These are phyloP conservation scores for Tolypocladium nubicola DNA, from an alignment of 2,329 filamentous ascomycete species.

Conservation along the genomic window DNA sequence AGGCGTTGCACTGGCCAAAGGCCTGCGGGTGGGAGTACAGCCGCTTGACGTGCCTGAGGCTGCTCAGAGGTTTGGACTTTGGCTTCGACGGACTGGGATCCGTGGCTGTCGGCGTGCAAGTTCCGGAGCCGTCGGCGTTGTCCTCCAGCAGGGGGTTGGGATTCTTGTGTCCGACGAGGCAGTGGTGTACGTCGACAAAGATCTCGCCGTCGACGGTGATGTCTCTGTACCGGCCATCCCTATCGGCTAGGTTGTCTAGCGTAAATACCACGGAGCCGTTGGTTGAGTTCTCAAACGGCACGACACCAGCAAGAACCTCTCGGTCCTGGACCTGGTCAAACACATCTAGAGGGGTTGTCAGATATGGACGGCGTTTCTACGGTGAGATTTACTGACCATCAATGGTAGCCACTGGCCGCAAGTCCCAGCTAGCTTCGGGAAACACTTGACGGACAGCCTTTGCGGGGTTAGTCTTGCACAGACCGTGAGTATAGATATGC, in stretches of 20 bases:
- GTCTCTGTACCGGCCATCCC: slow-evolving; percentile 50
- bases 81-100: slow-evolving; percentile 34
- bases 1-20: slow-evolving; percentile 78
- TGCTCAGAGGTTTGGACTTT: slow-evolving; percentile 34
- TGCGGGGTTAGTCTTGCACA: slow-evolving; percentile 5
- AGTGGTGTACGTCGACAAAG: slow-evolving; percentile 84
- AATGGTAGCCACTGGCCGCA: slow-evolving; percentile 42
- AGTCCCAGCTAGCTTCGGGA: slow-evolving; percentile 32
- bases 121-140: slow-evolving; percentile 25
- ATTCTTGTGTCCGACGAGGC: slow-evolving; percentile 52
- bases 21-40: slow-evolving; percentile 93
- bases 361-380: neutral
- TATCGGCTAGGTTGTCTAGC: slow-evolving; percentile 78
- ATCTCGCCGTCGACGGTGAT: slow-evolving; percentile 73
- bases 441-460: slow-evolving; percentile 39
- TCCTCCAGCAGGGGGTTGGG: slow-evolving; percentile 16
- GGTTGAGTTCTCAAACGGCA: slow-evolving; percentile 93
- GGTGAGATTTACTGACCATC: slow-evolving; percentile 21
- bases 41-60: slow-evolving; percentile 54
- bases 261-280: slow-evolving; percentile 89
- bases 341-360: slow-evolving; percentile 44
- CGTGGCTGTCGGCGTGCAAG: slow-evolving; percentile 37
- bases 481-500: neutral
- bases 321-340: slow-evolving; percentile 67
- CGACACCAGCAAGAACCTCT: slow-evolving; percentile 60